Evolutionary conservation across 179 eudicot species (phyloP).

Genomic region (Silene vulgaris): DNA sequence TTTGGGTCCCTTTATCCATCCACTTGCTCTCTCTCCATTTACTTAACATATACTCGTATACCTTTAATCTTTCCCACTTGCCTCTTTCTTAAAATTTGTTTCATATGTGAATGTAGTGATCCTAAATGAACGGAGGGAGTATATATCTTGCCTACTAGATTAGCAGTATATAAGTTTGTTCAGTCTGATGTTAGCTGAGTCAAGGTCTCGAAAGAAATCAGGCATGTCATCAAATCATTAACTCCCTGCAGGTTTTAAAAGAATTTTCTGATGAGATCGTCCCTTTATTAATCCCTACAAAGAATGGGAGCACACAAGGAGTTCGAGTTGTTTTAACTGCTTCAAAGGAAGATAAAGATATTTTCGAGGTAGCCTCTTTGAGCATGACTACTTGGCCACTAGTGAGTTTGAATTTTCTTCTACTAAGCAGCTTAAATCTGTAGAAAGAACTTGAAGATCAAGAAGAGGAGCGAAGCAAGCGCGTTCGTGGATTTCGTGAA

Average conservation of each 20-base stretch:
- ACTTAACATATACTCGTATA: too few species aligned
- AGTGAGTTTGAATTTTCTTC: neutral
- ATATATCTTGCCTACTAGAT: neutral
- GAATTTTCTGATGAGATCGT: constrained; percentile 57
- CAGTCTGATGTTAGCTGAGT: neutral
- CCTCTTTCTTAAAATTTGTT: neutral
- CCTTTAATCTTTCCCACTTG: neutral
- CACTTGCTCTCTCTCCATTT: neutral
- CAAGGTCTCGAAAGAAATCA: neutral
- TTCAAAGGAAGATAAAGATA: constrained; percentile 62
- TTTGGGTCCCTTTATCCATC: neutral
- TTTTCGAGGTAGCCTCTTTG: constrained; percentile 49
- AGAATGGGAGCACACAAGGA: constrained; percentile 62
- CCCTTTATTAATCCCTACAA: constrained; percentile 56
- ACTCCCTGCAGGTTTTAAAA: constrained; percentile 49
- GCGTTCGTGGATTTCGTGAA: constrained; percentile 80
- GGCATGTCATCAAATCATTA: constrained; percentile 16
- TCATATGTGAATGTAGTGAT: neutral
- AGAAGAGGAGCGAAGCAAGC: constrained; percentile 66
- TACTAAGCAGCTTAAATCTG: constrained; percentile 16
- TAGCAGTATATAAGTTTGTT: neutral
- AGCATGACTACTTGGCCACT: neutral
- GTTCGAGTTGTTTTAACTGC: constrained; percentile 68
- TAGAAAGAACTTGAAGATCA: constrained; percentile 56
- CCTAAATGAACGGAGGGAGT: neutral